Evolutionary conservation across 2,329 filamentous ascomycete species (phyloP).

Genomic region (Sporothrix pseudoabietina): DNA sequence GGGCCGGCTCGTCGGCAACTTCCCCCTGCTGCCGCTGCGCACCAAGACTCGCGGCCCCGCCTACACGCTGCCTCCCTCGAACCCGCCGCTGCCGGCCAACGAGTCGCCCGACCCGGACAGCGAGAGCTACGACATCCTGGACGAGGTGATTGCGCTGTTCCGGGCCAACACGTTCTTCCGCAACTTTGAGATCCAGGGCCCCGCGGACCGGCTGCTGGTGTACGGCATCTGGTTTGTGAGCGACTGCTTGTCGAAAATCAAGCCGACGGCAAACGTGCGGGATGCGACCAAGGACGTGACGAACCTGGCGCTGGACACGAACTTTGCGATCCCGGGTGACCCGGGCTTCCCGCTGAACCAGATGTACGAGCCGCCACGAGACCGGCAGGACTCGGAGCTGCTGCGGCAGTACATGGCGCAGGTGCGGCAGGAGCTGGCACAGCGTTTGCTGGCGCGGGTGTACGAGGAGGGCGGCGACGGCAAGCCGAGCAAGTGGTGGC

Average conservation of each 20-base stretch:
- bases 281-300: conserved; percentile 73
- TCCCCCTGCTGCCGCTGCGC: conserved; percentile 89
- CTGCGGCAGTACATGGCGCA: conserved; percentile 88
- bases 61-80: conserved; percentile 72
- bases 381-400: conserved; percentile 86
- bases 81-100: conserved; percentile 57
- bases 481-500: conserved; percentile 84
- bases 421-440: conserved; percentile 87
- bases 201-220: conserved; percentile 89
- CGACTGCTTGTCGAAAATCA: conserved; percentile 87
- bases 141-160: conserved; percentile 91
- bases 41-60: conserved; percentile 95
- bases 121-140: conserved; percentile 93
- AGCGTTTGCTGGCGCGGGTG: conserved; percentile 78
- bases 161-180: conserved; percentile 98
- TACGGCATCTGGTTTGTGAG: conserved; percentile 96
- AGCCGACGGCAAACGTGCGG: conserved; percentile 65
- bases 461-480: conserved; percentile 76
- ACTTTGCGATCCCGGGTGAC: conserved; percentile 94
- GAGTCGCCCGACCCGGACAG: conserved; percentile 77
- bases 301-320: conserved; percentile 85
- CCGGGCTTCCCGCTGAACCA: conserved; percentile 90
- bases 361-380: conserved; percentile 86
- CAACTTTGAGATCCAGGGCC: conserved; percentile 98
- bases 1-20: conserved; percentile 74